Evolutionary conservation across 2,329 filamentous ascomycete species (phyloP).

Genomic region (Clarireedia monteithiana): DNA sequence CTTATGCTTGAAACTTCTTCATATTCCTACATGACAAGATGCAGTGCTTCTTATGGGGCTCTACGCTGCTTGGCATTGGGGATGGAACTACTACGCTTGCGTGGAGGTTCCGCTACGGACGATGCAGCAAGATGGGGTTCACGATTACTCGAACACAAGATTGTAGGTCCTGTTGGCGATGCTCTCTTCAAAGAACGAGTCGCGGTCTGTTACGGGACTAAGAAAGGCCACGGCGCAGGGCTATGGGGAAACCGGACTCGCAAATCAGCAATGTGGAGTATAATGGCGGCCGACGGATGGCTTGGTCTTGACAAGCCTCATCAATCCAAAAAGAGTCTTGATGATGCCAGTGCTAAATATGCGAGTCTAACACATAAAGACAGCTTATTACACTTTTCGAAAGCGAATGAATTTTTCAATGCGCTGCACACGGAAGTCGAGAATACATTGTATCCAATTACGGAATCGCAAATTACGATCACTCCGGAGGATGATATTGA

Average conservation of each 20-base stretch:
- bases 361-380: slow-evolving; percentile 40
- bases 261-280: slow-evolving; percentile 85
- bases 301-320: slow-evolving; percentile 66
- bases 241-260: slow-evolving; percentile 64
- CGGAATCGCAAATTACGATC: slow-evolving; percentile 7
- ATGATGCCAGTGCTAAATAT: slow-evolving; percentile 55
- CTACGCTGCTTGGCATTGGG: slow-evolving; percentile 69
- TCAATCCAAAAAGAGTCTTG: slow-evolving; percentile 71
- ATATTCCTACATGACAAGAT: slow-evolving; percentile 88
- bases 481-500: slow-evolving; percentile 10
- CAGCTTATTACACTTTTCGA: slow-evolving; percentile 43
- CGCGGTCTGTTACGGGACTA: slow-evolving; percentile 73
- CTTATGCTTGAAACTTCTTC: slow-evolving; percentile 82
- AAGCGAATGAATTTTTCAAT: slow-evolving; percentile 45
- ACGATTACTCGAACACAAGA: slow-evolving; percentile 68
- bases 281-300: slow-evolving; percentile 80
- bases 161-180: slow-evolving; percentile 68
- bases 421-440: slow-evolving; percentile 37
- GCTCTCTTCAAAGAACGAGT: slow-evolving; percentile 81
- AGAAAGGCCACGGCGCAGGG: slow-evolving; percentile 57
- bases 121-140: slow-evolving; percentile 82
- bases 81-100: slow-evolving; percentile 73
- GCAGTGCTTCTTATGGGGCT: slow-evolving; percentile 70
- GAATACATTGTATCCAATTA: slow-evolving; percentile 26
- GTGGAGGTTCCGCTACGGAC: slow-evolving; percentile 73